Conservation (phyloP, 345 rosid genomes). For the Acer yangbiense region DNA sequence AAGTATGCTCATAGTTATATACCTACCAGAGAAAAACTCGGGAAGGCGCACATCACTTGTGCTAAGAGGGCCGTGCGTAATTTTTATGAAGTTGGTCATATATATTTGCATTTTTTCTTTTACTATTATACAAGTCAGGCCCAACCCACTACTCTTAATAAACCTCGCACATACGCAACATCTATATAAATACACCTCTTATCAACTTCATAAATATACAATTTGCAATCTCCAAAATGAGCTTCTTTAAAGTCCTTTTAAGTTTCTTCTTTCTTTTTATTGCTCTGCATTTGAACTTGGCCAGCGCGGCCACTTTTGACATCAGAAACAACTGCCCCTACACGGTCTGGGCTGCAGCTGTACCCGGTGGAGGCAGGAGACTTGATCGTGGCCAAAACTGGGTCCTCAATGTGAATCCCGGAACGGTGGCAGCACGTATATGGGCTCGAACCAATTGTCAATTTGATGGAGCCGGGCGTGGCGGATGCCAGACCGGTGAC, state of each 20-base stretch:
- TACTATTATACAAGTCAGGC: neutral
- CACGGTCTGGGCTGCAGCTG: slow-evolving; percentile 1
- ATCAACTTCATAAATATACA: no score
- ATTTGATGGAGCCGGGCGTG: no score
- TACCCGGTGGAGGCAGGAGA: neutral
- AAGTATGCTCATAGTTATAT: no score
- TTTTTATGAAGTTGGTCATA: no score
- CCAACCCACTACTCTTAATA: no score
- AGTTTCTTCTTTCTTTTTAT: neutral
- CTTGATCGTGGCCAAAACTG: slow-evolving; percentile 12
- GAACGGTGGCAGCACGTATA: neutral
- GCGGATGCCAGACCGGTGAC: neutral
- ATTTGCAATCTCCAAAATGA: neutral
- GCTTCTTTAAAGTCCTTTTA: neutral
- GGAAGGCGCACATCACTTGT: no score
- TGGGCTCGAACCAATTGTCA: slow-evolving; percentile 2
- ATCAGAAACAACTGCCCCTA: slow-evolving; percentile 3
- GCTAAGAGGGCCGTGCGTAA: no score
- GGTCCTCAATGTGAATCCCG: neutral
- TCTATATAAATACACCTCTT: no score
- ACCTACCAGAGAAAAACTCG: no score
- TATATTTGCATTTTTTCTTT: no score
- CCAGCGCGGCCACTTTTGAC: neutral
- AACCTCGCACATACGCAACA: no score
- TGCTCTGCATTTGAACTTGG: neutral